Evolutionary conservation across 2,329 filamentous ascomycete genomes (phyloP).

Genomic region (Teratosphaeria nubilosa): DNA sequence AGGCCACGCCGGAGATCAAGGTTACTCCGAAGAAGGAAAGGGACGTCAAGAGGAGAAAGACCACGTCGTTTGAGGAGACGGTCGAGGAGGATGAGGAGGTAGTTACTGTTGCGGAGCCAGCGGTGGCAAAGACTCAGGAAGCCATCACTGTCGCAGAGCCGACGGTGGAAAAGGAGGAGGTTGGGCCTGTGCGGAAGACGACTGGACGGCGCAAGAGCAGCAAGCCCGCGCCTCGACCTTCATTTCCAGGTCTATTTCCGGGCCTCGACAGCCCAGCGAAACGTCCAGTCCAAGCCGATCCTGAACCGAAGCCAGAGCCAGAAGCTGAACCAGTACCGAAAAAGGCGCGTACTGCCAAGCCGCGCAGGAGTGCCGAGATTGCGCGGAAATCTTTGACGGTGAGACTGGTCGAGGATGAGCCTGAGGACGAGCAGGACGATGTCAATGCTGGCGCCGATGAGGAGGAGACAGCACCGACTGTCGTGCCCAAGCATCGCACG

Average conservation of each 20-base stretch:
- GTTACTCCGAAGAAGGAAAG: neutral
- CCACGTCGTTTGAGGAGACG: constrained; percentile 1
- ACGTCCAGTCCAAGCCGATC: neutral
- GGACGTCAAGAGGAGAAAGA: constrained; percentile 6
- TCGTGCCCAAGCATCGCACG: neutral
- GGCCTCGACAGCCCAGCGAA: neutral
- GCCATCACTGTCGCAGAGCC: neutral
- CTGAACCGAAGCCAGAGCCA: neutral
- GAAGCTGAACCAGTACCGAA: neutral
- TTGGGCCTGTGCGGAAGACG: neutral
- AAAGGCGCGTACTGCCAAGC: neutral
- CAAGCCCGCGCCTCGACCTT: neutral
- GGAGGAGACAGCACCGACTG: neutral
- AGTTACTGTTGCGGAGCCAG: neutral
- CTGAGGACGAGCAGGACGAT: neutral
- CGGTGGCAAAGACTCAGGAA: neutral
- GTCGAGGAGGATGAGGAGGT: neutral
- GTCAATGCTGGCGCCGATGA: neutral
- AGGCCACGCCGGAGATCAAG: constrained; percentile 1
- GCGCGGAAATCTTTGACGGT: neutral
- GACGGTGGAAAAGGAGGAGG: neutral
- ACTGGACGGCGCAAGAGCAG: neutral
- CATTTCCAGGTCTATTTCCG: neutral
- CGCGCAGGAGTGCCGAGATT: neutral
- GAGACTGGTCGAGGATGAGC: neutral